Base-by-base conservation (phyloP, 257 asterid genomes). In the Avicennia marina region DNA sequence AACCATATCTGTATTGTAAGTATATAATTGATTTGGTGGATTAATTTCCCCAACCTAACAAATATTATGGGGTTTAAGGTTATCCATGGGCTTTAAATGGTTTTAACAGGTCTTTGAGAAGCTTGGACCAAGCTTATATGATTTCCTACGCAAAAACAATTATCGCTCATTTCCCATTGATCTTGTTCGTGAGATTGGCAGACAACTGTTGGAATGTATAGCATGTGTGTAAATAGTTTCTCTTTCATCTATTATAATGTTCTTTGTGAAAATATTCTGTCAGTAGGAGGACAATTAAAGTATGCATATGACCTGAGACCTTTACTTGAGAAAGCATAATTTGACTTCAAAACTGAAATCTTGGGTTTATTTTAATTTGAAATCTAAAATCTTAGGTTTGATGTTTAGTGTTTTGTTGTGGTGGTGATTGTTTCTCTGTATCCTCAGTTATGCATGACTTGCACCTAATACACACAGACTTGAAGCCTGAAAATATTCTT, bases 61-160 rank as follows among this genome's bases (percentile, higher is more conserved):
- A 77, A 70, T 76, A 56, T 75, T 60, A 49, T 56, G 78, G 90
- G 84, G 82, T 47, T 83, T 88, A 76, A 85, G 75, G 75, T 59
- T 71, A 60, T 86, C 81, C 77, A 77, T 87, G 89, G n/a, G 65
- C 66, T 75, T 80, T 73, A 70, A 74, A 84, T 90, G 90, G 85
- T 81, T 62, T 73, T 76, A 76, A 81, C 98, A 90, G 98, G 98
- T 90, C 73, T 90, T 82, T 90, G 98, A 90, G 96, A 90, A 84
- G 98, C 98, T 90, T 80, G 98, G 98, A 73, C 96, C 98, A 78
- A 90, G 98, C 77, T 84, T 90, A 84, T 90, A 84, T 73, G 96
- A 90, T 90, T 90, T 90, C 81, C 96, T 87, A 26, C 94, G 94
- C 87, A 90, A 87, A 87, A 90, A 87, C 96, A 87, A 83, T 84